These are phyloP conservation scores for Shiraia sp. DNA, from an alignment of 2,329 filamentous ascomycete genomes.

Conservation along the genomic window DNA sequence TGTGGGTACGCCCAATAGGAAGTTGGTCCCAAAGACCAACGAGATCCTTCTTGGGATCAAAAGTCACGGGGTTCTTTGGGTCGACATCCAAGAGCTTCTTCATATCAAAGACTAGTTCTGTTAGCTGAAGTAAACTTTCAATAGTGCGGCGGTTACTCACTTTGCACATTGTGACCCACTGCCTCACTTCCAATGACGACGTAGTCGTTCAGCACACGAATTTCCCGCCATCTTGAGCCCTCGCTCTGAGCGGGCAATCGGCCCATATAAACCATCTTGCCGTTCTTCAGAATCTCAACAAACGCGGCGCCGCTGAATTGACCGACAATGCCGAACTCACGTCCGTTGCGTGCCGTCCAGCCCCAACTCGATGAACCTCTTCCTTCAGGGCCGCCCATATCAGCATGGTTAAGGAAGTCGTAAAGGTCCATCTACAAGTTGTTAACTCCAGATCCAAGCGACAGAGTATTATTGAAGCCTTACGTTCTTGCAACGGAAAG, in stretches of 20 bases:
- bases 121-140: slow-evolving; percentile 41
- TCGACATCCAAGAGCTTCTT: slow-evolving; percentile 49
- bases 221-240: slow-evolving; percentile 57
- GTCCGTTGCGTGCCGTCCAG: slow-evolving; percentile 55
- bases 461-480: not conserved
- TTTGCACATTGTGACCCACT: slow-evolving; percentile 59
- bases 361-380: slow-evolving; percentile 55
- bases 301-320: slow-evolving; percentile 60
- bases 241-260: slow-evolving; percentile 52
- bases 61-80: slow-evolving; percentile 34
- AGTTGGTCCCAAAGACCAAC: slow-evolving; percentile 28
- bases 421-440: slow-evolving; percentile 54
- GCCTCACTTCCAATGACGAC: slow-evolving; percentile 47
- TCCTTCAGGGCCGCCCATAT: slow-evolving; percentile 53
- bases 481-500: slow-evolving; percentile 30
- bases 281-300: slow-evolving; percentile 53
- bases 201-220: slow-evolving; percentile 51
- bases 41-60: slow-evolving; percentile 35
- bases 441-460: slow-evolving; percentile 22
- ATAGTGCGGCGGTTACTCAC: slow-evolving; percentile 57
- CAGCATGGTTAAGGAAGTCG: slow-evolving; percentile 59
- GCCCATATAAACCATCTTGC: slow-evolving; percentile 57
- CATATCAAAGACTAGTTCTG: slow-evolving; percentile 45
- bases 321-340: slow-evolving; percentile 59
- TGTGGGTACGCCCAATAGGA: slow-evolving; percentile 44